phyloP scores from a whole-genome alignment of 257 asterid species.

The Nicotiana undulata region DNA sequence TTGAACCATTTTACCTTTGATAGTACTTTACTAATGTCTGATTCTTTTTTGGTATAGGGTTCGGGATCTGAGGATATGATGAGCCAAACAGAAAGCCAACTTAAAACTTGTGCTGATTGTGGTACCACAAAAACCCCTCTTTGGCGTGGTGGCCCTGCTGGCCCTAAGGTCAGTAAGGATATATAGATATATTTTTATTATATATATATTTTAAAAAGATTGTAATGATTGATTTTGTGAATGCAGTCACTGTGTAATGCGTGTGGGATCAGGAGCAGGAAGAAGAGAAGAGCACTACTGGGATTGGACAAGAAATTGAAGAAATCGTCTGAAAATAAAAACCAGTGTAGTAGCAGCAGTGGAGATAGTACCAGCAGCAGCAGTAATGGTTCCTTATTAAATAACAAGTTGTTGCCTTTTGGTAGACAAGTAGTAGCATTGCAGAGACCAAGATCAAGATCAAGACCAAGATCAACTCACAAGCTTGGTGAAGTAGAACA shows the following conservation, averaged over 20 bases:
- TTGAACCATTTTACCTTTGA: neutral
- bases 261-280: slow-evolving; percentile 92
- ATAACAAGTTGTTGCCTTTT: slow-evolving; percentile 42
- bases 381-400: slow-evolving; percentile 29
- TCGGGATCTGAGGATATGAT: slow-evolving; percentile 44
- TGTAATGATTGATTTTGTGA: slow-evolving; percentile 4
- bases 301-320: slow-evolving; percentile 66
- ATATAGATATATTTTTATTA: neutral
- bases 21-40: neutral
- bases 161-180: slow-evolving; percentile 77
- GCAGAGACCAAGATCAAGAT: slow-evolving; percentile 74
- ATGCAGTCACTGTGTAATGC: slow-evolving; percentile 92
- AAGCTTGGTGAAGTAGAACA: slow-evolving; percentile 79
- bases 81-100: slow-evolving; percentile 34
- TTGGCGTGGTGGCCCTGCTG: slow-evolving; percentile 99
- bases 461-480: slow-evolving; percentile 37
- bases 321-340: slow-evolving; percentile 25
- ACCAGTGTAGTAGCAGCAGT: slow-evolving; percentile 36
- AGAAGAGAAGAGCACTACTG: slow-evolving; percentile 76
- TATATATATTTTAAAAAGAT: neutral
- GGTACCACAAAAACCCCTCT: slow-evolving; percentile 93
- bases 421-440: slow-evolving; percentile 51
- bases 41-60: neutral
- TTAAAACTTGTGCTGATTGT: slow-evolving; percentile 81
- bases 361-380: slow-evolving; percentile 36